A percentile compares a stretch with the other conserved stretches of the same genome.
Conservation (phyloP, 163 green algal genomes). For the Chloromonas sp. region DNA sequence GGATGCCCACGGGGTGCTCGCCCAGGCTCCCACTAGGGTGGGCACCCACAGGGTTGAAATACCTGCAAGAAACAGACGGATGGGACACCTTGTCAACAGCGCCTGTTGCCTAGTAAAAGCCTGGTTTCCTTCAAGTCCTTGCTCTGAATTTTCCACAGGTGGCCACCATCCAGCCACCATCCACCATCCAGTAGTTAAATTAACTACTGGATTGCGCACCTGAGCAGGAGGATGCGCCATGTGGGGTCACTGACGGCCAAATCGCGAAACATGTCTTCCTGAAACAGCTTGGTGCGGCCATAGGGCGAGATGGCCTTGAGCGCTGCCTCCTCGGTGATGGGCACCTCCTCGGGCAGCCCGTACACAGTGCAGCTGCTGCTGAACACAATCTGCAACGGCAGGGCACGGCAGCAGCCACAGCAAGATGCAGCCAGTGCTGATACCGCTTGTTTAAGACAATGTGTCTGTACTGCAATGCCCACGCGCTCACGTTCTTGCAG, state of each 20-base stretch:
- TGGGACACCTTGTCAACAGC: background rate
- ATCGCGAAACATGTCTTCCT: constrained; percentile 88
- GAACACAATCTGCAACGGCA: constrained; percentile 85
- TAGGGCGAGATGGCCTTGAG: constrained; percentile 86
- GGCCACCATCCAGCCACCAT: background rate
- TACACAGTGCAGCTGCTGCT: constrained; percentile 96
- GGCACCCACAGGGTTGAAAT: constrained; percentile 98
- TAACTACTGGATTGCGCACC: constrained; percentile 19
- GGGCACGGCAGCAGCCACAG: background rate
- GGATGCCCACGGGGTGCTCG: constrained; percentile 86
- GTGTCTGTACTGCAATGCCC: background rate
- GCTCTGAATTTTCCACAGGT: background rate
- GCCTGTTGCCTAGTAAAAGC: background rate
- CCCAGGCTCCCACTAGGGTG: constrained; percentile 83
- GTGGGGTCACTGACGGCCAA: constrained; percentile 61
- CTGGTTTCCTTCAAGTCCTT: background rate
- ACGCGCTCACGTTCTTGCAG: constrained; percentile 56
- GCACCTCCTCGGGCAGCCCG: constrained; percentile 83
- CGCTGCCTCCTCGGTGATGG: constrained; percentile 83
- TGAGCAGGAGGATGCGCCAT: constrained; percentile 90
- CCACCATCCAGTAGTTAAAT: background rate
- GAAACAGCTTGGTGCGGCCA: constrained; percentile 94
- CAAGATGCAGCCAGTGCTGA: background rate
- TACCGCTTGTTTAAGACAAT: background rate
- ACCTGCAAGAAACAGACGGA: constrained; percentile 34